Base-by-base conservation (phyloP, 345 rosid genomes). In the Citropsis articulata region DNA sequence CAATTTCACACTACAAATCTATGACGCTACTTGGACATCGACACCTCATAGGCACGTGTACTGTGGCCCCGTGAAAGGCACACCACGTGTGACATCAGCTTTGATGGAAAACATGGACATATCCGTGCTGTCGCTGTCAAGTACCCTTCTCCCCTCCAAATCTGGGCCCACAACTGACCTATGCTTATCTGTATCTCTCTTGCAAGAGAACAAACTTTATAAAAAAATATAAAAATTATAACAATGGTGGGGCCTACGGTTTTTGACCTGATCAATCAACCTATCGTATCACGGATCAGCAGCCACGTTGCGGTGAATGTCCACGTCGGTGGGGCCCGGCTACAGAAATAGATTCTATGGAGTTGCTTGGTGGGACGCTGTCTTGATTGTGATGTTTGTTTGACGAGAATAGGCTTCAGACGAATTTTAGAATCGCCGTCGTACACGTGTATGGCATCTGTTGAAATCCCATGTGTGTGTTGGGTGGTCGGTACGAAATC, bases 381-480 rank as follows among this genome's bases (percentile, higher is more conserved):
- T 64, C 76, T 33, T 68, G 79, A 63, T 6, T 81, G 79, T 40
- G 83, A 67, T 66, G 67, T 24, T 12, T 50, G 40, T 50, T 69
- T 42, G 48, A 71, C 31, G 25, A 3, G 57, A 71, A 65, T 5
- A 12, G 38, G 1, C 2, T 16, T 38, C 55, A 18, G 57, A 42
- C 6, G 67, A 16, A 18, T 13, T 6, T 8, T 3, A 5, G 0
- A n/a, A 84, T 85, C 75, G 0, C 0, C 0, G 1, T 73, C 81
- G 63, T 81, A 45, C 87, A 87, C 84, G 83, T 87, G 87, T 69
- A 22, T 9, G 72, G 83, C 40, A 50, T 36, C 30, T 14, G 14
- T 63, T 8, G 66, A 28, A 74, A 18, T 53, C 71, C 80, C 61
- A 63, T 22, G 40, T 16, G 36, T 50, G 25, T 68, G 72, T 74